These are phyloP conservation scores for Fusarium udum DNA, from an alignment of 2,329 filamentous ascomycete species.

Conservation along the genomic window DNA sequence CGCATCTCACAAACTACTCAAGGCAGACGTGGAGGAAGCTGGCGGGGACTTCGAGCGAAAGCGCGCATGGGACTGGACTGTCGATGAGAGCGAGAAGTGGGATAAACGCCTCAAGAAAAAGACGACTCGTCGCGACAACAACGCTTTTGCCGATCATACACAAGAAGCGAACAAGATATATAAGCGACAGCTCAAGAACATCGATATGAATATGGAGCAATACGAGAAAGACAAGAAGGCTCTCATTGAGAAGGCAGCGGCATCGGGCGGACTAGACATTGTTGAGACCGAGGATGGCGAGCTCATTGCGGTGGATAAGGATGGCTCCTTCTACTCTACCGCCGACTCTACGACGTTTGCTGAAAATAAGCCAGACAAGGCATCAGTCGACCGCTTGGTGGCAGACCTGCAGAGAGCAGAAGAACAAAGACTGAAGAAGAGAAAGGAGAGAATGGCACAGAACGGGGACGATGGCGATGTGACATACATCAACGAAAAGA, in stretches of 20 bases:
- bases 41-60: constrained; percentile 97
- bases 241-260: constrained; percentile 85
- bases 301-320: constrained; percentile 90
- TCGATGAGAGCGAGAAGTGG: constrained; percentile 94
- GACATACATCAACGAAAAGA: constrained; percentile 99
- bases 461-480: constrained; percentile 90
- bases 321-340: constrained; percentile 90
- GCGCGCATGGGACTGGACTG: constrained; percentile 97
- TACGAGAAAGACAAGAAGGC: constrained; percentile 89
- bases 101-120: constrained; percentile 91
- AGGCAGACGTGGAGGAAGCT: constrained; percentile 84
- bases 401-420: constrained; percentile 88
- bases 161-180: constrained; percentile 92
- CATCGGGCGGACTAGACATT: constrained; percentile 86
- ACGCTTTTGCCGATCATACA: constrained; percentile 88
- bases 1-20: constrained; percentile 90
- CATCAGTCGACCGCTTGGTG: constrained; percentile 87
- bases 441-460: constrained; percentile 78
- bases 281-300: constrained; percentile 96
- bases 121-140: constrained; percentile 80
- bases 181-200: constrained; percentile 84
- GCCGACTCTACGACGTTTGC: constrained; percentile 83
- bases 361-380: constrained; percentile 87
- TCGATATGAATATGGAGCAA: constrained; percentile 80
- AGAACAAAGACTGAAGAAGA: constrained; percentile 85